phyloP scores from a whole-genome alignment of 108 stramenopile genomes.

The Nitzschia putrida region DNA sequence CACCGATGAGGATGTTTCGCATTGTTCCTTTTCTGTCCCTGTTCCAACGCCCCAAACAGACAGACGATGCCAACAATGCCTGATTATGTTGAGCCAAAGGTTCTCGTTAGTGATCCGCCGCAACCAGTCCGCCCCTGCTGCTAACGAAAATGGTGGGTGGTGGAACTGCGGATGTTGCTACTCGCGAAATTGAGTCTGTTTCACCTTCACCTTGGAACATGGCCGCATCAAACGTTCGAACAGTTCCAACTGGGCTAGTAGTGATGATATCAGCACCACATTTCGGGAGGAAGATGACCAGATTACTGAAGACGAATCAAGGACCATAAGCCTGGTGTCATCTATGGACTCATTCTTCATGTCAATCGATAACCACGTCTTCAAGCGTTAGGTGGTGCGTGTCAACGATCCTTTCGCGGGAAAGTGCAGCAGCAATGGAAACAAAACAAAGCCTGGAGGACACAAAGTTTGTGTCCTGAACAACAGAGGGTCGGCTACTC shows the following conservation, averaged over 20 bases:
- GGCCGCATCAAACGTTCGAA: neutral
- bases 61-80: too few relatives aligned
- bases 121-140: neutral
- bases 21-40: too few relatives aligned
- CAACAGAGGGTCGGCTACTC: slow-evolving; percentile 1
- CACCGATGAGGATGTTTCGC: too few relatives aligned
- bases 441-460: slow-evolving; percentile 9
- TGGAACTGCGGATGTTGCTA: slow-evolving; percentile 8
- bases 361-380: too few relatives aligned
- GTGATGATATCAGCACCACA: too few relatives aligned
- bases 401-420: slow-evolving; percentile 14
- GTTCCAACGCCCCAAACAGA: too few relatives aligned
- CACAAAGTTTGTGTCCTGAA: slow-evolving; percentile 27
- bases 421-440: slow-evolving; percentile 9
- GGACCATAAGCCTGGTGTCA: neutral
- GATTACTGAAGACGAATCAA: neutral
- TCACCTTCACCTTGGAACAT: slow-evolving; percentile 1
- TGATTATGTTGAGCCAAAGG: too few relatives aligned
- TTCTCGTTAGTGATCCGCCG: too few relatives aligned
- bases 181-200: slow-evolving; percentile 12
- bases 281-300: neutral
- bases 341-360: too few relatives aligned
- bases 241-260: neutral
- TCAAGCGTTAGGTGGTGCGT: slow-evolving; percentile 16
- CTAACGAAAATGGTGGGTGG: neutral